Base-by-base conservation (phyloP, 139 green algal genomes). In the Deuterostichococcus epilithicus region DNA sequence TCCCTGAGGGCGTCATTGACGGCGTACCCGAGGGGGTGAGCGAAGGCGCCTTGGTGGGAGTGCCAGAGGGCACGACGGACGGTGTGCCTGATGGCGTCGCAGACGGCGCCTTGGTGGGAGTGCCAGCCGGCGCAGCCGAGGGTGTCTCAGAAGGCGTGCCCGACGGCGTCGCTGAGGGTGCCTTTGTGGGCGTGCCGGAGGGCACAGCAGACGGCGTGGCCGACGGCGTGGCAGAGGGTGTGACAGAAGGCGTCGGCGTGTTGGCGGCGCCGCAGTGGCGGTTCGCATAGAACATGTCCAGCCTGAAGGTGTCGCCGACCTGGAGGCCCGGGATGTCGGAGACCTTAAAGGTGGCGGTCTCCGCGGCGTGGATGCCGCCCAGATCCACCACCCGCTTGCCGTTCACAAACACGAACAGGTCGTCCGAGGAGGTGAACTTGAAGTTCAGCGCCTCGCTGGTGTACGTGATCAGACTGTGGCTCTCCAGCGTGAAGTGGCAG, bases 401-500 rank as follows among this genome's bases (percentile, higher is more conserved):
- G 18, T 63, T 28, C 3, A 28, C 18, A 20, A 63, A 63, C 13
- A 63, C 52, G 52, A 63, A 63, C 52, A 63, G 52, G 52, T 63
- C 52, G 52, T 63, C 52, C 18, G 52, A 63, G 18, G 52, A 63
- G 13, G 52, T 30, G 52, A 63, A 63, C 18, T 28, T 63, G 52
- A 63, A 63, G 13, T 28, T 63, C 52, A 63, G 26, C 18, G 26
- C 52, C 10, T 5, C 13, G 52, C 10, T 63, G 52, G 10, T 63
- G 52, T n/a, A 63, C 10, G 10, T 63, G 52, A 63, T 30, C 18
- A 63, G 3, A 20, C 52, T 63, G 52, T 63, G 52, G 52, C 52
- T 63, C 52, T 63, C 52, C 52, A 63, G 52, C 52, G 52, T 63
- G 52, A 63, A 63, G 52, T n/a, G 18, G 52, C 52, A 63, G 52